phyloP scores from a whole-genome alignment of 176 grass and related monocot species.

The Eragrostis nindensis region DNA sequence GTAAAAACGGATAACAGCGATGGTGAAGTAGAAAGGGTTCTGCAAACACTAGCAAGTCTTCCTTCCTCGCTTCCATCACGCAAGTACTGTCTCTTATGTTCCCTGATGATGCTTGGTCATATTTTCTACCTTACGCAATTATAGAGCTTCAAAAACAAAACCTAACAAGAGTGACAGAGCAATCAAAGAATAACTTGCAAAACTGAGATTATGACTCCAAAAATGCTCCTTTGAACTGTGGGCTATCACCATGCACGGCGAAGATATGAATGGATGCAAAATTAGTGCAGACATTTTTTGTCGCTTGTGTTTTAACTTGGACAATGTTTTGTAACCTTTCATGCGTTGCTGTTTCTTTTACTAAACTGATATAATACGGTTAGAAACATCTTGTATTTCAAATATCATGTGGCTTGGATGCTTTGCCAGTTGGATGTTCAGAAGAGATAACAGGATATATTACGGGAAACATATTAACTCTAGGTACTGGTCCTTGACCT shows the following conservation, averaged over 20 bases:
- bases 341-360: not conserved
- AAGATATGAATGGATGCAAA: not conserved
- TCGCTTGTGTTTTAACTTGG: not conserved
- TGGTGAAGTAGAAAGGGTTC: slow-evolving; percentile 86
- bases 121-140: slow-evolving; percentile 6
- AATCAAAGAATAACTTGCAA: not conserved
- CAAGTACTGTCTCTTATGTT: slow-evolving; percentile 57
- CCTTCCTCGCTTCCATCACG: slow-evolving; percentile 75
- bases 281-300: not conserved
- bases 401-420: not conserved
- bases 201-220: not conserved
- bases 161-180: not conserved
- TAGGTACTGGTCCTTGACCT: not conserved
- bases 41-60: slow-evolving; percentile 73
- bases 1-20: slow-evolving; percentile 68
- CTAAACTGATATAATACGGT: not conserved
- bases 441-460: not conserved
- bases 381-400: not conserved
- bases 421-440: not conserved
- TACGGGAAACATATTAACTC: not conserved
- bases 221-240: not conserved
- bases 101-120: not conserved
- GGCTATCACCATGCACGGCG: not conserved
- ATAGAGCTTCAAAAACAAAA: not conserved
- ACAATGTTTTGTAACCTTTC: not conserved